Percentiles rank a stretch among this genome's conserved stretches.
phyloP scores from a whole-genome alignment of 169 alveolate genomes.

The Cryptosporidium canis region DNA sequence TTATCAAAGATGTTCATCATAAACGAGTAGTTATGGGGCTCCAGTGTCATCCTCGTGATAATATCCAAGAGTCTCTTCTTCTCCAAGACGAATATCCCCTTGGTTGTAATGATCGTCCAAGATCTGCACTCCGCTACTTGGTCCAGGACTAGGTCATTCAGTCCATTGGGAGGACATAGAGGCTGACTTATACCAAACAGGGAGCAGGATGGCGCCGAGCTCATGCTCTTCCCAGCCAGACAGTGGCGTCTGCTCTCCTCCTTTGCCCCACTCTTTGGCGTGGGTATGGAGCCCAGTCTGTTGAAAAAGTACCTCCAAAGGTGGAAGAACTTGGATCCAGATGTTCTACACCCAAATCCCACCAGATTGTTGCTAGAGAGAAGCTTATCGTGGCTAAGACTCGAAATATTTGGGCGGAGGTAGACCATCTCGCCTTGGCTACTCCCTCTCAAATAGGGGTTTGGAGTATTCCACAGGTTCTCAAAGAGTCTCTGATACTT shows the following conservation, averaged over 20 bases:
- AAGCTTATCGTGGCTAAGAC: neutral
- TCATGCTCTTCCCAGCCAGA: neutral
- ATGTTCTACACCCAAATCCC: constrained; percentile 28
- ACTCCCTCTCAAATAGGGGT: neutral
- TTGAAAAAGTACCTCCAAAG: constrained; percentile 53
- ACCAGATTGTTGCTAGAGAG: neutral
- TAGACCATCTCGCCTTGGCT: neutral
- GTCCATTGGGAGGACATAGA: constrained; percentile 48
- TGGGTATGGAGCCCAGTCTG: neutral
- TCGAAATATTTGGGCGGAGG: constrained; percentile 25
- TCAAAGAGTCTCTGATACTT: constrained; percentile 42
- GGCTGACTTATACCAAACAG: constrained; percentile 6
- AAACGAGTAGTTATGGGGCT: constrained; percentile 66
- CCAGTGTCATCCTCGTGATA: constrained; percentile 49
- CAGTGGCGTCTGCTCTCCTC: neutral
- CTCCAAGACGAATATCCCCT: constrained; percentile 42
- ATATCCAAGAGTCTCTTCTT: constrained; percentile 39
- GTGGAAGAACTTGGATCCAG: constrained; percentile 38
- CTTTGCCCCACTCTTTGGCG: neutral
- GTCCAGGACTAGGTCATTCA: constrained; percentile 33
- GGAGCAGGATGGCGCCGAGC: constrained; percentile 20
- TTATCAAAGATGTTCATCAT: constrained; percentile 53
- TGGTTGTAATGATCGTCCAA: constrained; percentile 62
- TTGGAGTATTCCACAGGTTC: constrained; percentile 70
- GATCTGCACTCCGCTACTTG: constrained; percentile 39